phyloP scores from a whole-genome alignment of 371 early-diverging fungal genomes.

The Syncephalastrum racemosum region DNA sequence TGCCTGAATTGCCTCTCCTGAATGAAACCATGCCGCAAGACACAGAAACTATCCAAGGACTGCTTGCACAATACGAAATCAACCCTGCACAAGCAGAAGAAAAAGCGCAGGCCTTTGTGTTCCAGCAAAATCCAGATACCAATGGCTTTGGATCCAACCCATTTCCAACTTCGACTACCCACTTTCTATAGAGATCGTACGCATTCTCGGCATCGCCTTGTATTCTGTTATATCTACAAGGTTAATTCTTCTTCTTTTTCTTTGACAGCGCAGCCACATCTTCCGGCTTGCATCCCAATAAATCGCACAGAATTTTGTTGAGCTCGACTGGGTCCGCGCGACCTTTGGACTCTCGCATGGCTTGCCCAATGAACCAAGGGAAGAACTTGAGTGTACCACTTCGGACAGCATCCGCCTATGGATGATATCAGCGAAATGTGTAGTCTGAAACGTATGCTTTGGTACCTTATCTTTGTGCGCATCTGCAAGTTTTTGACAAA shows the following conservation, averaged over 20 bases:
- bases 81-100: no score
- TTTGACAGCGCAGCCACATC: constrained; percentile 17
- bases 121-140: no score
- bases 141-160: no score
- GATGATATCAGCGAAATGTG: not conserved
- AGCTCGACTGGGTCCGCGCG: constrained; percentile 68
- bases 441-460: not conserved
- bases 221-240: no score
- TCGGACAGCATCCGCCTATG: constrained; percentile 51
- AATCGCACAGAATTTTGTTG: constrained; percentile 52
- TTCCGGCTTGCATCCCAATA: constrained; percentile 38
- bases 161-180: no score
- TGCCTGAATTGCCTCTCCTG: no score
- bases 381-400: constrained; percentile 60
- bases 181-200: no score
- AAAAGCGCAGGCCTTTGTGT: no score
- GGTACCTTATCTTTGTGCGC: constrained; percentile 60
- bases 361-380: constrained; percentile 74
- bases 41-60: no score
- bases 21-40: no score
- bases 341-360: constrained; percentile 72
- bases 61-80: no score
- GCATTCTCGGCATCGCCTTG: no score
- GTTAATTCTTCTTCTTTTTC: constrained; percentile 1
- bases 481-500: constrained; percentile 54